Conservation (phyloP, 1,139 yeast genomes). For the Candida sojae region DNA sequence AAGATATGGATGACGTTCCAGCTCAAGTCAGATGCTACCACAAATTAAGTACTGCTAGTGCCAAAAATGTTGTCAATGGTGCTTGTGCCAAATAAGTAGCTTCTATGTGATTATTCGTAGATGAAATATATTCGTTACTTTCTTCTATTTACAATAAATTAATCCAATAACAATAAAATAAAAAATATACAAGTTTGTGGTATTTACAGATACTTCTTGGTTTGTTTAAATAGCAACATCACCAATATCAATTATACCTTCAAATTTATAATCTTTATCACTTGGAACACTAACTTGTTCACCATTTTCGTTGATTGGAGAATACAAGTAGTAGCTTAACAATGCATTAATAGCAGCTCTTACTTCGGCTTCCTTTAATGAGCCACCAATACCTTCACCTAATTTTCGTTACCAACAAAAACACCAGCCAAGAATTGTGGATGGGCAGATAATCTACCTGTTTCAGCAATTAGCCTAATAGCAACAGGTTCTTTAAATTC, state of each 20-base stretch:
- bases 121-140: background rate
- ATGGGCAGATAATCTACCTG: conserved; percentile 82
- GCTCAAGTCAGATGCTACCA: conserved; percentile 20
- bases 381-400: conserved; percentile 96
- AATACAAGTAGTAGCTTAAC: conserved; percentile 88
- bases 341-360: conserved; percentile 91
- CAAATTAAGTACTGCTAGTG: conserved; percentile 11
- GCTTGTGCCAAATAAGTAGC: conserved; percentile 14
- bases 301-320: conserved; percentile 60
- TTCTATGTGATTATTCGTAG: background rate
- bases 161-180: background rate
- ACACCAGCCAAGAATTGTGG: conserved; percentile 93
- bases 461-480: conserved; percentile 82
- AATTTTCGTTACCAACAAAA: conserved; percentile 77
- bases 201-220: background rate
- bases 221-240: conserved; percentile 47
- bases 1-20: conserved; percentile 17
- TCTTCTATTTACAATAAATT: conserved; percentile 3
- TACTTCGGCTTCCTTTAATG: conserved; percentile 86
- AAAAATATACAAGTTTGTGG: background rate
- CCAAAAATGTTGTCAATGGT: conserved; percentile 14
- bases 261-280: conserved; percentile 47
- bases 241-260: conserved; percentile 55
- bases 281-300: conserved; percentile 56
- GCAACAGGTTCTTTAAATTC: conserved; percentile 72